A percentile compares a stretch with the other conserved stretches of the same genome.
Conservation (phyloP, 495 filamentous ascomycete species). For the Neurospora africana region DNA sequence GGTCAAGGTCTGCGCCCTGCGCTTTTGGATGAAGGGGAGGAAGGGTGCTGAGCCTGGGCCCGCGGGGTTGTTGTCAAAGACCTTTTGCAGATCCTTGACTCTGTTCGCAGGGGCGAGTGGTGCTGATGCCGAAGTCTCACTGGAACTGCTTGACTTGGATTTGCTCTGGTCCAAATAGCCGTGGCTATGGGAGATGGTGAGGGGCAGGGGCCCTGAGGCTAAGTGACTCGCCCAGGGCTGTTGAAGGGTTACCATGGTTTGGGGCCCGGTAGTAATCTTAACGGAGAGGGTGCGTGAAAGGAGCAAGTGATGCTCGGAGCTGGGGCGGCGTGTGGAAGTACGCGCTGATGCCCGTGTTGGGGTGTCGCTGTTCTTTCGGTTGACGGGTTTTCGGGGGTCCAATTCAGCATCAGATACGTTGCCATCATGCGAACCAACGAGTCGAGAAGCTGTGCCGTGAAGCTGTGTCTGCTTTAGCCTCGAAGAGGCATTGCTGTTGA, state of each 20-base stretch:
- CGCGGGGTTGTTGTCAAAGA: neutral
- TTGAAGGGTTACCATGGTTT: neutral
- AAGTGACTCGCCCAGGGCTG: neutral
- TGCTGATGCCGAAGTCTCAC: neutral
- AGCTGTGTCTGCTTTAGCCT: neutral
- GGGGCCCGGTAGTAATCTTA: slow-evolving; percentile 7
- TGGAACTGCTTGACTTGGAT: neutral
- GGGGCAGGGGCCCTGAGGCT: neutral
- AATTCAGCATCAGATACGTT: neutral
- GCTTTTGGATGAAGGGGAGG: slow-evolving; percentile 6
- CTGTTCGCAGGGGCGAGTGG: neutral
- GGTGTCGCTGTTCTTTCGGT: neutral
- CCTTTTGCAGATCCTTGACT: neutral
- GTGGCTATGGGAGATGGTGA: neutral
- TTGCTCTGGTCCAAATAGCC: neutral
- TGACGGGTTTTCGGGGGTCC: neutral
- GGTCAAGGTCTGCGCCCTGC: neutral
- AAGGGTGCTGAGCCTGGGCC: neutral
- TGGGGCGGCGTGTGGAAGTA: neutral
- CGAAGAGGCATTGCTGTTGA: neutral
- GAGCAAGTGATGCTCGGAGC: slow-evolving; percentile 2
- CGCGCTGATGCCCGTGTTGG: neutral
- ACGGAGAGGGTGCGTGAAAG: slow-evolving; percentile 8
- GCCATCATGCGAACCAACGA: neutral
- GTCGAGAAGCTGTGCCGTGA: neutral